Evolutionary conservation across 2,329 filamentous ascomycete genomes (phyloP).

Genomic region (Colletotrichum theobromicola): DNA sequence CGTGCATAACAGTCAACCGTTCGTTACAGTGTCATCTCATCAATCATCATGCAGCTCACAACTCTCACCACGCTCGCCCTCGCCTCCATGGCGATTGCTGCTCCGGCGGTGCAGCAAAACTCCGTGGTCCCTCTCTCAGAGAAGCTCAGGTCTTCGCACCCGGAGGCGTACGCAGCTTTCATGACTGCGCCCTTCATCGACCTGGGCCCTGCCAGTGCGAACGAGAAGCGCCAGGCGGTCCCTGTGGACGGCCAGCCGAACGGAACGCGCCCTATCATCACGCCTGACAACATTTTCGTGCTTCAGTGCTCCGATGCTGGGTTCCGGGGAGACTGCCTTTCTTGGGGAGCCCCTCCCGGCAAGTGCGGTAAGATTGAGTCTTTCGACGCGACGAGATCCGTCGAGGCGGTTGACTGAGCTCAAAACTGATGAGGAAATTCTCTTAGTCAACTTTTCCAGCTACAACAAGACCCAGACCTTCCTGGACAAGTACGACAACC

Average conservation of each 20-base stretch:
- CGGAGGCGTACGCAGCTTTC: slow-evolving; percentile 10
- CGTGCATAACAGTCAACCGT: background rate
- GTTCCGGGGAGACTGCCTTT: background rate
- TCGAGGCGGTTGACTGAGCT: background rate
- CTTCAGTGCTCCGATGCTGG: slow-evolving; percentile 9
- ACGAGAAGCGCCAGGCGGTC: background rate
- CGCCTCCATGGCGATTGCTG: background rate
- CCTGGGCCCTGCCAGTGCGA: background rate
- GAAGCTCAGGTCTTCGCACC: background rate
- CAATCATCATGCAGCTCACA: background rate
- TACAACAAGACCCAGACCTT: slow-evolving; percentile 5
- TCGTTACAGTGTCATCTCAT: background rate
- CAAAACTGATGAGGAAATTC: background rate
- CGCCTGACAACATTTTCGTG: slow-evolving; percentile 4
- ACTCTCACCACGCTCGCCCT: background rate
- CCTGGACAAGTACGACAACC: slow-evolving; percentile 9
- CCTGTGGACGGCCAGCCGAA: slow-evolving; percentile 6
- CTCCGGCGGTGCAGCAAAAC: background rate
- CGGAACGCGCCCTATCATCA: background rate
- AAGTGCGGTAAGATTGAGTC: background rate
- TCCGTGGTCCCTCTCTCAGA: background rate
- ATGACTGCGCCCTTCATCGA: background rate
- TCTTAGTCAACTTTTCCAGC: background rate
- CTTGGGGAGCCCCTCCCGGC: slow-evolving; percentile 8
- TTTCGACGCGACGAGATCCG: background rate